Percentiles rank a stretch among this genome's conserved stretches.
Conservation (phyloP, 129 eudicot genomes). For the Arctium minus region DNA sequence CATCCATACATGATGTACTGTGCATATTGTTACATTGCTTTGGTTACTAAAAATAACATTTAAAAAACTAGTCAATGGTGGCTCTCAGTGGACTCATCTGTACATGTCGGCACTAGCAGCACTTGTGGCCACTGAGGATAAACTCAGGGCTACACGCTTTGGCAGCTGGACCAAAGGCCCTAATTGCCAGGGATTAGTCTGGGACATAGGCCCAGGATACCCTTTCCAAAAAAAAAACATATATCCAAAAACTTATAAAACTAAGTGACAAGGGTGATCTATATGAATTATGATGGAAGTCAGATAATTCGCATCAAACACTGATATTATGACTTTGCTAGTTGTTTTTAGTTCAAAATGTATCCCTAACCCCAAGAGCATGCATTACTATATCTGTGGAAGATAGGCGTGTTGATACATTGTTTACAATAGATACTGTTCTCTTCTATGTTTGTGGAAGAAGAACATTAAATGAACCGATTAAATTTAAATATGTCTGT, state of each 20-base stretch:
- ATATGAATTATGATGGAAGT: background rate
- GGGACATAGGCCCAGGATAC: too few relatives aligned
- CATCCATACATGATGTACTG: background rate
- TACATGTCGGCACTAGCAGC: background rate
- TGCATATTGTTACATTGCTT: background rate
- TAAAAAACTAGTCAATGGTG: background rate
- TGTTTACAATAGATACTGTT: background rate
- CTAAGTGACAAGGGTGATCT: background rate
- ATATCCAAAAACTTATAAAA: background rate
- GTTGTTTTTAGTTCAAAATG: background rate
- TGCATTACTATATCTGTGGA: background rate
- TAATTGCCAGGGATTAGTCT: too few relatives aligned
- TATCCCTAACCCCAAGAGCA: slow-evolving; percentile 2
- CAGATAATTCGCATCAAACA: background rate
- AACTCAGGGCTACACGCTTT: too few relatives aligned
- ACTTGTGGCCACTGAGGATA: too few relatives aligned
- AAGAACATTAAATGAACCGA: too few relatives aligned
- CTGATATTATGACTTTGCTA: background rate
- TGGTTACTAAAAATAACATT: background rate
- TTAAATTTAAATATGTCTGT: too few relatives aligned
- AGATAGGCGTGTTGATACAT: background rate
- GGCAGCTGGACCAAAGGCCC: too few relatives aligned
- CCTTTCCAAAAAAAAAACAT: too few relatives aligned
- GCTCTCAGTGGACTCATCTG: background rate
- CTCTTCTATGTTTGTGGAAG: background rate